Evolutionary conservation across 306 rosid genomes (phyloP).

Genomic region (Aeschynomene evenia): DNA sequence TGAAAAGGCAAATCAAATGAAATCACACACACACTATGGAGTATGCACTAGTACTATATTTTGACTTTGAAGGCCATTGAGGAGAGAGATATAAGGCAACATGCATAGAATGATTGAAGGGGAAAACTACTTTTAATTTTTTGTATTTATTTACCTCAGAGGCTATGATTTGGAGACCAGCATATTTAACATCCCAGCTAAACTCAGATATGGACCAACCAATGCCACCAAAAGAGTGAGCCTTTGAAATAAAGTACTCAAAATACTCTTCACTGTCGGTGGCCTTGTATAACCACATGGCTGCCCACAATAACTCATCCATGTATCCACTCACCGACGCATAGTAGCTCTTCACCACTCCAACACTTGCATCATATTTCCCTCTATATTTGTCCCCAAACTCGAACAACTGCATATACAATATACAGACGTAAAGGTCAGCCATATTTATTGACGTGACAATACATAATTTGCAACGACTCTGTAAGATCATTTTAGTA

Average conservation of each 20-base stretch:
- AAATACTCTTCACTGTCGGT: slow-evolving; percentile 78
- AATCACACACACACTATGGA: not conserved
- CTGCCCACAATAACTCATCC: slow-evolving; percentile 97
- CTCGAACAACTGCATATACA: slow-evolving; percentile 66
- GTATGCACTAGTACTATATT: not conserved
- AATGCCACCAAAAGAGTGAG: slow-evolving; percentile 78
- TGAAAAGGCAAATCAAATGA: not conserved
- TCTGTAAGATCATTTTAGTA: no score
- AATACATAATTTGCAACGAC: no score
- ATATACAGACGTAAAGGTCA: no score
- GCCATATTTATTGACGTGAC: no score
- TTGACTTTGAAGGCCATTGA: slow-evolving; percentile 14
- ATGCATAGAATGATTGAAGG: slow-evolving; percentile 20
- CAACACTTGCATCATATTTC: slow-evolving; percentile 78
- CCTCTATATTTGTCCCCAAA: slow-evolving; percentile 88
- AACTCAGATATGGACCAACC: slow-evolving; percentile 96
- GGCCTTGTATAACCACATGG: slow-evolving; percentile 93
- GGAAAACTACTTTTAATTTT: not conserved
- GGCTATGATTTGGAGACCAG: slow-evolving; percentile 83
- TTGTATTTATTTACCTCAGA: slow-evolving; percentile 62
- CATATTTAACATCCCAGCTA: slow-evolving; percentile 97
- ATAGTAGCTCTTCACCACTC: slow-evolving; percentile 85
- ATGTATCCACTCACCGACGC: slow-evolving; percentile 99
- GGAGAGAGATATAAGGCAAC: not conserved
- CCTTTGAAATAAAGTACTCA: slow-evolving; percentile 57